phyloP scores from a whole-genome alignment of 2,329 filamentous ascomycete species.

The Mariannaea elegans region DNA sequence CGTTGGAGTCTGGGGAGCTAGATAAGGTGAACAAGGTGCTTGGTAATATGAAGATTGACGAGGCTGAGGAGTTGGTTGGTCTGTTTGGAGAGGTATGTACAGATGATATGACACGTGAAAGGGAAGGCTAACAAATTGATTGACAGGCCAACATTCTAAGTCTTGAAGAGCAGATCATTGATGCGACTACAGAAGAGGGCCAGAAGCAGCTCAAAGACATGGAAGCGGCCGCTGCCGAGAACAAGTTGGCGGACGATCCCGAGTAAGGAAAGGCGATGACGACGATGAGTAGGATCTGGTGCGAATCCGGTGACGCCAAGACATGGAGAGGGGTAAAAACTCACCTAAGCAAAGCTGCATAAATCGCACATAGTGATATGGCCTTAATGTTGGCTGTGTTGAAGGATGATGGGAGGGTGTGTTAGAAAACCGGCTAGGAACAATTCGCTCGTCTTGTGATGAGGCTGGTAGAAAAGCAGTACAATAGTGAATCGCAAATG shows the following conservation, averaged over 20 bases:
- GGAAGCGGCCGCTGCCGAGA: conserved; percentile 55
- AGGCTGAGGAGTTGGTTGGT: conserved; percentile 85
- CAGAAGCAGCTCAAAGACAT: conserved; percentile 80
- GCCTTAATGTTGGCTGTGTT: no score
- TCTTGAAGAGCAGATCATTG: conserved; percentile 91
- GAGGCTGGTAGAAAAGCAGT: no score
- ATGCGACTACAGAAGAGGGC: conserved; percentile 90
- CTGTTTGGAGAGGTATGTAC: conserved; percentile 74
- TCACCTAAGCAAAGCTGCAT: conserved; percentile 7
- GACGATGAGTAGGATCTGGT: not conserved
- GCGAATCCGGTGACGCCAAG: not conserved
- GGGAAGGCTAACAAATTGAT: conserved; percentile 31
- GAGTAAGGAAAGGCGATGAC: conserved; percentile 43
- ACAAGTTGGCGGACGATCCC: conserved; percentile 47
- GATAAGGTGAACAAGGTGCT: conserved; percentile 70
- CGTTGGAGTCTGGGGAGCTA: conserved; percentile 86
- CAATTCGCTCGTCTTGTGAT: no score
- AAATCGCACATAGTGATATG: no score
- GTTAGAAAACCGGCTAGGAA: no score
- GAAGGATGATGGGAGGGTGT: no score
- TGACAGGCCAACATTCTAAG: conserved; percentile 82
- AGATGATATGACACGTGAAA: not conserved
- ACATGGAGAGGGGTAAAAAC: not conserved
- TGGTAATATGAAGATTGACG: conserved; percentile 86
- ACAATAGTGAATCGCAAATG: no score